Conservation (phyloP, 2,329 filamentous ascomycete species). For the Moelleriella libera region DNA sequence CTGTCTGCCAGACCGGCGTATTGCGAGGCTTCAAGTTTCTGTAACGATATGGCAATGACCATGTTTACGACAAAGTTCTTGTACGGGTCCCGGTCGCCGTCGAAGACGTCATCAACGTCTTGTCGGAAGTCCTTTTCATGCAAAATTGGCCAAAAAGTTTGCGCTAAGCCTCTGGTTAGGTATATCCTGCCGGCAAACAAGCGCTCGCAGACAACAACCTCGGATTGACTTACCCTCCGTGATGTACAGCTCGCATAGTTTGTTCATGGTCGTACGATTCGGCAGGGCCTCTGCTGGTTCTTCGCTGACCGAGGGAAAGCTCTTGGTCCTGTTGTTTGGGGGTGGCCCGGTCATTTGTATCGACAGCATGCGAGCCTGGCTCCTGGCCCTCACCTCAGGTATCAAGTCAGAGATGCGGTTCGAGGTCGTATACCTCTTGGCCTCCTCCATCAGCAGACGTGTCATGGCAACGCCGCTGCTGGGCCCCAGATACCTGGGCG, state of each 20-base stretch:
- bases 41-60: constrained; percentile 87
- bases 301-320: constrained; percentile 81
- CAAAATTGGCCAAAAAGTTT: constrained; percentile 74
- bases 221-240: constrained; percentile 50
- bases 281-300: constrained; percentile 67
- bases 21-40: constrained; percentile 66
- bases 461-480: constrained; percentile 95
- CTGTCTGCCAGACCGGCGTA: constrained; percentile 92
- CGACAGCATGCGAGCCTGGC: constrained; percentile 41
- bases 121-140: constrained; percentile 68
- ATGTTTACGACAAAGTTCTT: constrained; percentile 82
- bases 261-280: constrained; percentile 57
- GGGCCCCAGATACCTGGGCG: constrained; percentile 75
- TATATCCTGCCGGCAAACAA: no score
- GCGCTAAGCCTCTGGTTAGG: no score
- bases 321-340: constrained; percentile 56
- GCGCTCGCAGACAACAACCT: no score
- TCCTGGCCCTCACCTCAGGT: constrained; percentile 53
- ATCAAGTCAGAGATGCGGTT: constrained; percentile 88
- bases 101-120: constrained; percentile 71
- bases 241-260: constrained; percentile 72
- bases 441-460: constrained; percentile 87
- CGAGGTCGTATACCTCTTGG: constrained; percentile 82
- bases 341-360: constrained; percentile 33
- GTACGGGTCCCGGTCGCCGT: constrained; percentile 61